These are phyloP conservation scores for Pseudoscleropodium purum DNA, from an alignment of 225 moss, liverwort and hornwort species.

Conservation along the genomic window DNA sequence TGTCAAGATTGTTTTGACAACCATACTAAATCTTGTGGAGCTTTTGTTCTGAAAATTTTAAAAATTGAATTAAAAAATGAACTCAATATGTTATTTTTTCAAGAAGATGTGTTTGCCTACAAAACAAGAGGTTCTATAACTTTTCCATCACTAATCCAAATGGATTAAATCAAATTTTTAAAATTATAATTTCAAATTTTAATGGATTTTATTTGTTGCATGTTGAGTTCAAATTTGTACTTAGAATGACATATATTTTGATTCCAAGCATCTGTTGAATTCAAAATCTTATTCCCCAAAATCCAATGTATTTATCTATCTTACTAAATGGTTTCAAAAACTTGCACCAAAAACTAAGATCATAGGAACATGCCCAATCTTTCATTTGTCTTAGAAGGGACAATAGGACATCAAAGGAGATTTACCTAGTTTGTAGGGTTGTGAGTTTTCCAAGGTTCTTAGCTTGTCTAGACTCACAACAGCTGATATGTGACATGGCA, in stretches of 20 bases:
- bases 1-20: background rate
- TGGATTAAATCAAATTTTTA: background rate
- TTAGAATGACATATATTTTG: background rate
- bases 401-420: too few species aligned
- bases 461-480: too few species aligned
- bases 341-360: background rate
- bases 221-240: background rate
- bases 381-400: rapidly evolving
- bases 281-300: rapidly evolving
- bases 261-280: rapidly evolving
- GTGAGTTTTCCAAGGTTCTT: too few species aligned
- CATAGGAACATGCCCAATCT: background rate
- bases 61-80: background rate
- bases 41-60: background rate
- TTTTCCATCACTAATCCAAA: background rate
- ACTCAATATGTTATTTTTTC: background rate
- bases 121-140: background rate
- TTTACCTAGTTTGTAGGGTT: too few species aligned
- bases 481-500: too few species aligned
- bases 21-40: background rate
- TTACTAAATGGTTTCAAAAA: background rate
- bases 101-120: background rate
- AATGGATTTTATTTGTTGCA: background rate
- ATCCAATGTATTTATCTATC: rapidly evolving
- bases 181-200: background rate